These are phyloP conservation scores for Pseudogymnoascus sp. DNA, from an alignment of 2,329 filamentous ascomycete species.

Conservation along the genomic window DNA sequence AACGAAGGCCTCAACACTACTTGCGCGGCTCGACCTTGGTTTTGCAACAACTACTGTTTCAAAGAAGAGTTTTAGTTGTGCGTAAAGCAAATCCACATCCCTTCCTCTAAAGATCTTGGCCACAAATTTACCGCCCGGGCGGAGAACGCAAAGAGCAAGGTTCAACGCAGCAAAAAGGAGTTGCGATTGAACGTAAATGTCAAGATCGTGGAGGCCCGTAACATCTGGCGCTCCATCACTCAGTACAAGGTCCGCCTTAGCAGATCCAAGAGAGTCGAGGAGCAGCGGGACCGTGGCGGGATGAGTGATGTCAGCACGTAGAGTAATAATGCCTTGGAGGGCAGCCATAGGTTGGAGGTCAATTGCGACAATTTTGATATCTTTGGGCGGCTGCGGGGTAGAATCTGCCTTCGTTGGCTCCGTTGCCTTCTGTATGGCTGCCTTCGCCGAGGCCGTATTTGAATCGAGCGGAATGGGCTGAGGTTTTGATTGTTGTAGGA, in stretches of 20 bases:
- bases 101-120: constrained; percentile 95
- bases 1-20: constrained; percentile 93
- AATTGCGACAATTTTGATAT: constrained; percentile 91
- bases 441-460: constrained; percentile 12
- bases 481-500: constrained; percentile 33
- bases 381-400: constrained; percentile 42
- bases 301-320: constrained; percentile 95
- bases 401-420: constrained; percentile 28
- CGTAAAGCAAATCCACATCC: constrained; percentile 92
- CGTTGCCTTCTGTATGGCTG: constrained; percentile 15
- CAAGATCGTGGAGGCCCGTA: constrained; percentile 90
- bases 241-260: constrained; percentile 85
- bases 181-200: constrained; percentile 96
- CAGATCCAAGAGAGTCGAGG: constrained; percentile 66
- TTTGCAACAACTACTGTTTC: constrained; percentile 83
- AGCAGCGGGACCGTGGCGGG: constrained; percentile 88
- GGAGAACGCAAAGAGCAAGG: constrained; percentile 83
- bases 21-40: constrained; percentile 86
- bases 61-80: constrained; percentile 88
- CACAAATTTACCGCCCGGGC: constrained; percentile 89
- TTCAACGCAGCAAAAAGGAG: constrained; percentile 90
- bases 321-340: constrained; percentile 80
- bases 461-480: constrained; percentile 23
- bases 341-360: constrained; percentile 95
- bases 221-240: constrained; percentile 95